phyloP scores from a whole-genome alignment of 495 filamentous ascomycete genomes.

The Aspergillus diversus region DNA sequence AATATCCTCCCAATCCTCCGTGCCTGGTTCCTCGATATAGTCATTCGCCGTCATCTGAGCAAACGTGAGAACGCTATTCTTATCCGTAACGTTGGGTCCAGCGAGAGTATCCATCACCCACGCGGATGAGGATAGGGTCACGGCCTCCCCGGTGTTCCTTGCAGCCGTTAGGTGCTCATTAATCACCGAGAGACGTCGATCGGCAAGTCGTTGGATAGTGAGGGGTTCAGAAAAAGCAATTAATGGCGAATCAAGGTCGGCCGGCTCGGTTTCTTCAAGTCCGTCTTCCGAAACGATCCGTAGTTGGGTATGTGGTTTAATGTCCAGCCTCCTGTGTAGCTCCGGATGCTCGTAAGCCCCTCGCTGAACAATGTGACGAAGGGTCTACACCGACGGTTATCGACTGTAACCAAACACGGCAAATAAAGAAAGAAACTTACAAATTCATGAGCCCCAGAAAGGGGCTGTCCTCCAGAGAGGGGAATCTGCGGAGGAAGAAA shows the following conservation, averaged over 20 bases:
- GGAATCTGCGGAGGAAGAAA: slow-evolving; percentile 42
- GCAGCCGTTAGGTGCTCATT: slow-evolving; percentile 74
- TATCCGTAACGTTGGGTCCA: slow-evolving; percentile 84
- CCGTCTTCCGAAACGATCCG: slow-evolving; percentile 70
- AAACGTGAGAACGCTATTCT: slow-evolving; percentile 78
- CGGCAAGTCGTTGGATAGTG: slow-evolving; percentile 77
- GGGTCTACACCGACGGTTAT: slow-evolving; percentile 55
- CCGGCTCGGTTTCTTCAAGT: slow-evolving; percentile 44
- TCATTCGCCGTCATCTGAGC: slow-evolving; percentile 87
- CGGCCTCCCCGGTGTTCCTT: slow-evolving; percentile 61
- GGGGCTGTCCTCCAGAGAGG: slow-evolving; percentile 23
- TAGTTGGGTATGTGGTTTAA: slow-evolving; percentile 64
- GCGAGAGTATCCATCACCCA: slow-evolving; percentile 83
- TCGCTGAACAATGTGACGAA: slow-evolving; percentile 91
- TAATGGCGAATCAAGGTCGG: slow-evolving; percentile 36
- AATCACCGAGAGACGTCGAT: slow-evolving; percentile 74
- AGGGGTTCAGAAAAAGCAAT: slow-evolving; percentile 61
- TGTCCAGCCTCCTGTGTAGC: slow-evolving; percentile 74
- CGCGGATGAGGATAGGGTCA: slow-evolving; percentile 64
- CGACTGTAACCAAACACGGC: background rate
- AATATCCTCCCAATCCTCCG: slow-evolving; percentile 83
- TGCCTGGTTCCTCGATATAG: slow-evolving; percentile 72
- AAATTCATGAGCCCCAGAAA: slow-evolving; percentile 39
- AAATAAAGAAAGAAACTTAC: slow-evolving; percentile 29
- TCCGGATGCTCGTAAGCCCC: slow-evolving; percentile 73